Base-by-base conservation (phyloP, 1,284 basidiomycete species). In the Psilocybe mexicana region DNA sequence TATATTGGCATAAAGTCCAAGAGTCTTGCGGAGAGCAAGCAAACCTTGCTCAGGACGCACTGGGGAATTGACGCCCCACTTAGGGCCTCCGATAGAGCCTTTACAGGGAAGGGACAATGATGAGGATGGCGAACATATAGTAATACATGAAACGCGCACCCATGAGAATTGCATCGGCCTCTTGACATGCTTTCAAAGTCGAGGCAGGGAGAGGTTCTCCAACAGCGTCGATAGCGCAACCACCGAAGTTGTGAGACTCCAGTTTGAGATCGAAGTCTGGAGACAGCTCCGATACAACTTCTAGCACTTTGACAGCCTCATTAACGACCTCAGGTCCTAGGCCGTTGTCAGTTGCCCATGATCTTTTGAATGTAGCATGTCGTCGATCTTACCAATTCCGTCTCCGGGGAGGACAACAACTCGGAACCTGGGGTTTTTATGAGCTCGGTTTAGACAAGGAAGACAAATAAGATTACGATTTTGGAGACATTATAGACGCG, bases 1-100 rank as follows among this genome's bases (percentile, higher is more conserved):
- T 72, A 99, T 97, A 79, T 99, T 99, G 71, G 94, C 96, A 76
- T 96, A 98, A 50, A 98, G 84, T 40, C 94, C 96, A 55, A 98
- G 87, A 45, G 85, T 87, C 76, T 99, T 98, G 69, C 97, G 92
- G 52, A 99, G 85, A n/a, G 80, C 75, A 30, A 99, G 88, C 25
- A 99, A 83, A 58, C 96, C 96, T 65, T 90, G 87, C 75, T 99
- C 97, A n/a, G 97, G 97, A 59, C 97, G 89, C 54, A 98, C 87
- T 72, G 92, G 90, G 64, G 89, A 88, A 55, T 88, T 83, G 2
- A 94, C 90, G 44, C 95, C 96, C 97, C 97, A 99, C 76, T 98
- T 98, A 36, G 97, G 97, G 18, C 96, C 97, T 62, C 96, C 97
- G 63, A 99, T 93, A 25, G 96, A 90, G 64, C 95, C 96, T 94